These are phyloP conservation scores for Leishmania mexicana DNA, from an alignment of 208 protist genomes.

Conservation along the genomic window DNA sequence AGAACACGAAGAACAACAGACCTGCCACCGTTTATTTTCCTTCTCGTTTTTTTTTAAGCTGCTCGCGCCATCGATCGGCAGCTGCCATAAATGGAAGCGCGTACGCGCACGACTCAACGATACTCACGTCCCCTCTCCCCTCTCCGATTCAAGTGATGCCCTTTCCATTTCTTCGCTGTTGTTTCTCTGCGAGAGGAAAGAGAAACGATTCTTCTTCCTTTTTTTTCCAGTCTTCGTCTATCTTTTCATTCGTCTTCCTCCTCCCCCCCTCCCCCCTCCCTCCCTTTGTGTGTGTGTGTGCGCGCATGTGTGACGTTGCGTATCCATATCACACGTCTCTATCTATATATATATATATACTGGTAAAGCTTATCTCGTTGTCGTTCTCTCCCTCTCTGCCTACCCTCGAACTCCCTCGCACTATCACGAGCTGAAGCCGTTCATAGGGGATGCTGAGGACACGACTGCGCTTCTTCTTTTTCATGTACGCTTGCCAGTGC, in stretches of 20 bases:
- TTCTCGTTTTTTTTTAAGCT: neutral
- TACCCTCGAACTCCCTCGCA: neutral
- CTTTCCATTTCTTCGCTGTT: neutral
- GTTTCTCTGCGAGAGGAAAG: neutral
- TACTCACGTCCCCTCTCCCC: neutral
- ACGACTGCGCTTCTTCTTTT: neutral
- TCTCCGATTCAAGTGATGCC: neutral
- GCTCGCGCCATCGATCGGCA: neutral
- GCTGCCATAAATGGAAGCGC: neutral
- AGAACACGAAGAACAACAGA: neutral
- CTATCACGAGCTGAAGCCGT: neutral
- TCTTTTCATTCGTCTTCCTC: neutral
- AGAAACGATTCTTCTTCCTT: neutral
- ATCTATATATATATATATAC: neutral
- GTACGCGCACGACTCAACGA: neutral
- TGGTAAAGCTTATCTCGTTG: neutral
- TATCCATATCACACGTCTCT: too few species aligned
- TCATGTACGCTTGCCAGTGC: neutral
- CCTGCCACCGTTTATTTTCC: too few species aligned
- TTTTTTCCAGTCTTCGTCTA: neutral
- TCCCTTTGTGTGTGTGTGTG: too few species aligned
- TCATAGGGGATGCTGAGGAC: neutral
- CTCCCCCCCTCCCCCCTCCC: neutral
- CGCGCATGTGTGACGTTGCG: too few species aligned
- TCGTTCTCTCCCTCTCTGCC: neutral